Percentiles rank a stretch among this genome's conserved stretches.
phyloP scores from a whole-genome alignment of 2,329 filamentous ascomycete species.

The Ilyonectria mors-panacis region DNA sequence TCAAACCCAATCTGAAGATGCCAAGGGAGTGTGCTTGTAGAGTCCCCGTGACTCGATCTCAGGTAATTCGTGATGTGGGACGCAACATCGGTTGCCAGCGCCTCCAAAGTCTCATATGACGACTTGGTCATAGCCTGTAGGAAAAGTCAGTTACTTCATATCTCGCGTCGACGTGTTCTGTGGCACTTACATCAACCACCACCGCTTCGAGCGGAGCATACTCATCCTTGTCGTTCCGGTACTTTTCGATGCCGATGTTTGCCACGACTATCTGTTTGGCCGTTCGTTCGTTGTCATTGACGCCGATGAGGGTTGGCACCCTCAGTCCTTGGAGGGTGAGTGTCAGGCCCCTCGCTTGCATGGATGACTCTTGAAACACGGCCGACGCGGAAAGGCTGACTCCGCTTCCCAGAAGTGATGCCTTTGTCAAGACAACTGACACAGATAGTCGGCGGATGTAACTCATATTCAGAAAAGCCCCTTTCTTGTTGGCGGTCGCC shows the following conservation, averaged over 20 bases:
- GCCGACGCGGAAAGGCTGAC: slow-evolving; percentile 67
- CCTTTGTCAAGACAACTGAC: slow-evolving; percentile 75
- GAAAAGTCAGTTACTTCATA: slow-evolving; percentile 11
- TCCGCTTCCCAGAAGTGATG: slow-evolving; percentile 75
- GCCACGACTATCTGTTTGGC: slow-evolving; percentile 77
- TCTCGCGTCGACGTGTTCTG: background rate
- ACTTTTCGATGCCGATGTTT: slow-evolving; percentile 73
- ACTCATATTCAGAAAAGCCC: slow-evolving; percentile 50
- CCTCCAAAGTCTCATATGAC: slow-evolving; percentile 75
- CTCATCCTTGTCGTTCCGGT: slow-evolving; percentile 62
- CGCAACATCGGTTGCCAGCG: slow-evolving; percentile 67
- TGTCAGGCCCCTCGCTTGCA: slow-evolving; percentile 48
- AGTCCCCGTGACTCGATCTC: slow-evolving; percentile 10
- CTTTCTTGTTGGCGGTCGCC: slow-evolving; percentile 17
- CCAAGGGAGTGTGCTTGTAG: slow-evolving; percentile 49
- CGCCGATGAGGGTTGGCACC: slow-evolving; percentile 78
- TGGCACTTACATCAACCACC: slow-evolving; percentile 70
- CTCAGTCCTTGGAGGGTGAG: slow-evolving; percentile 71
- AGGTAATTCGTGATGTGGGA: slow-evolving; percentile 63
- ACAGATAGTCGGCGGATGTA: slow-evolving; percentile 65
- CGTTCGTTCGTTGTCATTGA: slow-evolving; percentile 79
- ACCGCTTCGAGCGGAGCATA: slow-evolving; percentile 71
- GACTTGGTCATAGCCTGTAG: slow-evolving; percentile 68
- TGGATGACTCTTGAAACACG: slow-evolving; percentile 54
- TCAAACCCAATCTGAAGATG: slow-evolving; percentile 74